phyloP scores from a whole-genome alignment of 208 protist genomes.

The Crithidia expoeki region DNA sequence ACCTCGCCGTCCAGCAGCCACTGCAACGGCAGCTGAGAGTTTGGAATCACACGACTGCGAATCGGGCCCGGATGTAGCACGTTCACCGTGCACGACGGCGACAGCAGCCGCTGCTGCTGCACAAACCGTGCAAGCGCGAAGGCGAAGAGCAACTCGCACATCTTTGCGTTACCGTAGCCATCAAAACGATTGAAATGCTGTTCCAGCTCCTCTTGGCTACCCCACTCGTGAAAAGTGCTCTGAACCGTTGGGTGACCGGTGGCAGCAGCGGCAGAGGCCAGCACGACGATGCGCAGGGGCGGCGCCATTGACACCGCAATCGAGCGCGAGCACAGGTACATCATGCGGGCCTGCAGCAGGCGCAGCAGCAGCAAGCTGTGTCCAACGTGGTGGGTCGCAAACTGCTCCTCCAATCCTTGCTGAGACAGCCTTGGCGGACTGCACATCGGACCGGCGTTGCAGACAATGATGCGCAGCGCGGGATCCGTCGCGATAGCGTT shows the following conservation, averaged over 20 bases:
- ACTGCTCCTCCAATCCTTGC: constrained; percentile 62
- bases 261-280: constrained; percentile 50
- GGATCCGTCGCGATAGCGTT: constrained; percentile 43
- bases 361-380: constrained; percentile 67
- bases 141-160: constrained; percentile 73
- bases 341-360: constrained; percentile 44
- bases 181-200: constrained; percentile 40
- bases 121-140: constrained; percentile 63
- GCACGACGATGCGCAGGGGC: constrained; percentile 55
- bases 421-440: constrained; percentile 41
- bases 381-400: constrained; percentile 60
- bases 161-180: constrained; percentile 61
- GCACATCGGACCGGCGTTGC: constrained; percentile 50
- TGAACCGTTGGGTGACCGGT: constrained; percentile 36
- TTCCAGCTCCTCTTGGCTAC: constrained; percentile 22
- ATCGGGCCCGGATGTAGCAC: constrained; percentile 61
- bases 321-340: constrained; percentile 13
- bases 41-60: constrained; percentile 43
- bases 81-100: constrained; percentile 52
- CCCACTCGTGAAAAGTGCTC: constrained; percentile 42
- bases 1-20: constrained; percentile 47
- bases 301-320: constrained; percentile 25
- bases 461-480: constrained; percentile 61
- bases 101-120: constrained; percentile 38
- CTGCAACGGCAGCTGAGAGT: constrained; percentile 45